phyloP scores from a whole-genome alignment of 2,329 filamentous ascomycete genomes.

The Aspergillus sojae region DNA sequence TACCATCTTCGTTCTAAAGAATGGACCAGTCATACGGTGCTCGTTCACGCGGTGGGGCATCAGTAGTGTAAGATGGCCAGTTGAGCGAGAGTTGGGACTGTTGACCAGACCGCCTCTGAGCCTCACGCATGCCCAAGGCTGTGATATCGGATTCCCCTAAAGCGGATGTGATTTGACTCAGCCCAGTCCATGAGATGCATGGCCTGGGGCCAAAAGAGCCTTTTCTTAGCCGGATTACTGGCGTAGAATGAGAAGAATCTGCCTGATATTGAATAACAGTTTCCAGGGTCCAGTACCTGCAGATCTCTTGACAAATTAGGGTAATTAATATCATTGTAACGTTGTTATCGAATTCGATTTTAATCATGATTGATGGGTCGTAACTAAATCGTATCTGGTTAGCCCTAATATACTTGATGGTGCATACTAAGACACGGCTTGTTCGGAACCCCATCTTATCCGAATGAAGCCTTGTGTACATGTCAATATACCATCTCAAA shows the following conservation, averaged over 20 bases:
- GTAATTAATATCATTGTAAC: not conserved
- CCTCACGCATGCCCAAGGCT: not conserved
- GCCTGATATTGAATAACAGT: not conserved
- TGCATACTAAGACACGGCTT: not conserved
- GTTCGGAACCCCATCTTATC: not conserved
- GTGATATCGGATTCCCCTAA: not conserved
- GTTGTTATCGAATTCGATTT: not conserved
- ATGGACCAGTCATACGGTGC: not conserved
- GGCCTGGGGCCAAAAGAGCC: not conserved
- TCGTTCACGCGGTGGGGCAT: not conserved
- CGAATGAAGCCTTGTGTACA: not conserved
- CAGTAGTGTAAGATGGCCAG: no score
- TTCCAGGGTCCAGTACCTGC: not conserved
- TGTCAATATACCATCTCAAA: not conserved
- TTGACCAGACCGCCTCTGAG: not conserved
- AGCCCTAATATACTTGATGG: not conserved
- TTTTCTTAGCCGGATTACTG: no score
- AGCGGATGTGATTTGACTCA: not conserved
- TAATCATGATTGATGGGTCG: not conserved
- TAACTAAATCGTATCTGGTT: not conserved
- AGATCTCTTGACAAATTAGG: not conserved
- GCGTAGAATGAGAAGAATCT: no score
- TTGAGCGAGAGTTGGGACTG: not conserved
- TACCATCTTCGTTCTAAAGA: not conserved
- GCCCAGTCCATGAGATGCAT: not conserved